Percentiles rank a stretch among this genome's conserved stretches.
phyloP scores from a whole-genome alignment of 2,329 filamentous ascomycete species.

The Didymella lethalis region DNA sequence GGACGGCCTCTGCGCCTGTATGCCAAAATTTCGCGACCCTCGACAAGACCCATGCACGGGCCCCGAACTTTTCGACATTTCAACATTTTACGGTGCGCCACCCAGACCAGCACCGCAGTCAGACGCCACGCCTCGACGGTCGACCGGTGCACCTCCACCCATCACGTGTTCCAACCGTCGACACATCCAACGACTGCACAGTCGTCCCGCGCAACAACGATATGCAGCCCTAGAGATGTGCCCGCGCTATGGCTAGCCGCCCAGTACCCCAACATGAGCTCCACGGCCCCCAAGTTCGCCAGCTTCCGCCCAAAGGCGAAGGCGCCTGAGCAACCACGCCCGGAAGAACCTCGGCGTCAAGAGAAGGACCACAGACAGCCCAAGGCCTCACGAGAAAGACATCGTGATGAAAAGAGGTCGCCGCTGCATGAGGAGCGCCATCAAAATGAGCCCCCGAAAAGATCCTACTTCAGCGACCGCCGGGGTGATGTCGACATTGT shows the following conservation, averaged over 20 bases:
- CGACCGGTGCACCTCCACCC: slow-evolving; percentile 3
- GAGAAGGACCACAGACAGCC: slow-evolving; percentile 21
- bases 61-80: not conserved
- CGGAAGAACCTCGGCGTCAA: slow-evolving; percentile 19
- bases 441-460: slow-evolving; percentile 16
- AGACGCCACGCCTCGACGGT: not conserved
- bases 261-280: slow-evolving; percentile 27
- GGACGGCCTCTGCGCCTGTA: not conserved
- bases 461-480: slow-evolving; percentile 61
- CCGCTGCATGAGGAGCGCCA: slow-evolving; percentile 42
- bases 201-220: not conserved
- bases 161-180: not conserved
- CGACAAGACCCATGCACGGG: not conserved
- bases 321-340: slow-evolving; percentile 14
- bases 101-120: slow-evolving; percentile 4
- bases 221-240: not conserved
- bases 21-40: slow-evolving; percentile 6
- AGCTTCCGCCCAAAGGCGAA: slow-evolving; percentile 70
- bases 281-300: slow-evolving; percentile 71
- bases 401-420: slow-evolving; percentile 32
- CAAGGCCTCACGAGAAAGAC: slow-evolving; percentile 22
- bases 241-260: not conserved
- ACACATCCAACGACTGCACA: no score
- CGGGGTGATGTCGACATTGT: slow-evolving; percentile 80
- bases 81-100: slow-evolving; percentile 12